Percentiles rank a stretch among this genome's conserved stretches.
Conservation (phyloP, 2,329 filamentous ascomycete genomes). For the Aspergillus sp. region DNA sequence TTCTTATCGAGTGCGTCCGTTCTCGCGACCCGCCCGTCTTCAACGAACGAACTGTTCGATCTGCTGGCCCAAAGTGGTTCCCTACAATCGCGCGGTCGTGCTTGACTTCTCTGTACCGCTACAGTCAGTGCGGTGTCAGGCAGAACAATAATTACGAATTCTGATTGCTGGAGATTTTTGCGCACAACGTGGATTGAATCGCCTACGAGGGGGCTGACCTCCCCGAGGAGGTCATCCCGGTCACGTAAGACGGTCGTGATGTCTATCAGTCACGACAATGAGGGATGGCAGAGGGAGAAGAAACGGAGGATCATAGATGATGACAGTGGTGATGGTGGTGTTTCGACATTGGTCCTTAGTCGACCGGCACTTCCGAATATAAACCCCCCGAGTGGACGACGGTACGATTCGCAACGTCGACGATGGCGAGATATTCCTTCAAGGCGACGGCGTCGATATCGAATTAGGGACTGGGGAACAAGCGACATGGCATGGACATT, state of each 20-base stretch:
- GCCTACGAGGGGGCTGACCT: conserved; percentile 33
- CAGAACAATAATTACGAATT: neutral
- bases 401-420: conserved; percentile 8
- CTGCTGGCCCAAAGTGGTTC: too few species aligned
- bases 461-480: conserved; percentile 1
- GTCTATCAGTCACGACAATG: conserved; percentile 16
- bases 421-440: conserved; percentile 14
- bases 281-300: conserved; percentile 9
- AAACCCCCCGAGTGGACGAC: conserved; percentile 2
- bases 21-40: too few species aligned
- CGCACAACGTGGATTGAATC: conserved; percentile 31
- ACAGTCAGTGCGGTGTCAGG: neutral
- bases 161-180: conserved; percentile 7
- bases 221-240: conserved; percentile 34
- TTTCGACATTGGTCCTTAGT: too few species aligned
- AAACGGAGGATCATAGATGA: neutral
- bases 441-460: conserved; percentile 13
- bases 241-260: conserved; percentile 23
- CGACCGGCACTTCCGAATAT: neutral
- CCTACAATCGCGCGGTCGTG: too few species aligned
- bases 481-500: neutral
- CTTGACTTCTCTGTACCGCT: neutral
- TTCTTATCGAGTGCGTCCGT: too few species aligned
- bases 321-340: too few species aligned
- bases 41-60: too few species aligned